Percentiles rank a stretch among this genome's conserved stretches.
Evolutionary conservation across 192 early-diverging fungal genomes (phyloP).

Genomic region (Entomortierella parvispora): DNA sequence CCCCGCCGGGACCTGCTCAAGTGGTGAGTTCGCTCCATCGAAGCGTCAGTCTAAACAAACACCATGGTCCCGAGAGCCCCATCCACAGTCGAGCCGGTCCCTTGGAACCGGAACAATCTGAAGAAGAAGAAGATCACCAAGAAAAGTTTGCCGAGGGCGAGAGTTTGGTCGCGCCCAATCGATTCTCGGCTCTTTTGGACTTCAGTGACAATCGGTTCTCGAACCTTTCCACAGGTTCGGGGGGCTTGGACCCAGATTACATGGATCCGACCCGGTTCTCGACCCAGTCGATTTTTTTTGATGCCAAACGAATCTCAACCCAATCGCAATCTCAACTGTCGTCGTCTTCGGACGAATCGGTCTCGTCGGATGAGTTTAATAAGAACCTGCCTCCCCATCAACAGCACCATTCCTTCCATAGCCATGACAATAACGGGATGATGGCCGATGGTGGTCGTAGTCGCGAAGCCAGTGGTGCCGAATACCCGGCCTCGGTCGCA

Average conservation of each 20-base stretch:
- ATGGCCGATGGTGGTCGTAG: not conserved
- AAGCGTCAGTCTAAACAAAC: conserved; percentile 42
- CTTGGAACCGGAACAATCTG: conserved; percentile 1
- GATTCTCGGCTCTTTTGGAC: conserved; percentile 38
- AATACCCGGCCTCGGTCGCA: not conserved
- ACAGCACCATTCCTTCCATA: conserved; percentile 44
- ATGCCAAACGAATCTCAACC: conserved; percentile 37
- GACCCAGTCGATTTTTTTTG: conserved; percentile 37
- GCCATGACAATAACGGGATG: conserved; percentile 17
- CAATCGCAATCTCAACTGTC: conserved; percentile 7
- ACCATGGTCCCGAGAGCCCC: not conserved
- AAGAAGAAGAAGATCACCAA: conserved; percentile 4
- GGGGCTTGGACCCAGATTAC: conserved; percentile 6
- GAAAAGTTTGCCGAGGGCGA: conserved; percentile 29
- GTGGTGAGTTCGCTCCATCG: conserved; percentile 38
- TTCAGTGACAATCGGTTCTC: conserved; percentile 30
- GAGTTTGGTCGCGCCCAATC: conserved; percentile 25
- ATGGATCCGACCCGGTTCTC: conserved; percentile 37
- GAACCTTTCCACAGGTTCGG: conserved; percentile 6
- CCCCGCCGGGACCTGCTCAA: conserved; percentile 3
- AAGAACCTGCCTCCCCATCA: conserved; percentile 34
- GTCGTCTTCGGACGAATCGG: conserved; percentile 17
- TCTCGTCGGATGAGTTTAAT: conserved; percentile 35
- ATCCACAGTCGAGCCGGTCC: conserved; percentile 17
- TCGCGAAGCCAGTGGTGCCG: not conserved